phyloP scores from a whole-genome alignment of 1,284 basidiomycete genomes.

The Lignosus rhinocerotis region DNA sequence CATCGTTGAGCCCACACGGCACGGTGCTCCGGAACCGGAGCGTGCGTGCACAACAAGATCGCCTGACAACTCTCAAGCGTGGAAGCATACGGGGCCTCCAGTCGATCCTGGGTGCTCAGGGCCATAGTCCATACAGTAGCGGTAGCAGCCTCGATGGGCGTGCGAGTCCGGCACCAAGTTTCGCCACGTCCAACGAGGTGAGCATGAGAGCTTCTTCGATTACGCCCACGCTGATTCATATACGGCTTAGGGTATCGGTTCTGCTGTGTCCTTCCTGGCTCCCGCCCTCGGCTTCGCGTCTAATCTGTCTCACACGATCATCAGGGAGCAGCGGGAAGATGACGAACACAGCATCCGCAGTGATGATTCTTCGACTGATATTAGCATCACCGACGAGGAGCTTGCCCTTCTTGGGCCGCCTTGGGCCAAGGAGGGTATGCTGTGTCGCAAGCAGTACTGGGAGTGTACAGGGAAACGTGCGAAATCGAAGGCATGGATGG shows the following conservation, averaged over 20 bases:
- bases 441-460: constrained; percentile 94
- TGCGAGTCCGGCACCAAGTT: constrained; percentile 86
- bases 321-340: constrained; percentile 91
- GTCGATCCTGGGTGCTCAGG: constrained; percentile 67
- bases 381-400: constrained; percentile 91
- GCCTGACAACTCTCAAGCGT: constrained; percentile 79
- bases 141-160: constrained; percentile 82
- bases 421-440: constrained; percentile 98
- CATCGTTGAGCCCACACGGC: constrained; percentile 52
- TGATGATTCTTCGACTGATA: constrained; percentile 59
- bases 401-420: constrained; percentile 92
- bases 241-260: constrained; percentile 35
- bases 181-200: constrained; percentile 84
- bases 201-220: constrained; percentile 22
- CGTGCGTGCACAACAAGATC: constrained; percentile 60
- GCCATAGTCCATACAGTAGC: constrained; percentile 74
- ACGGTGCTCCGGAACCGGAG: constrained; percentile 66
- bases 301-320: constrained; percentile 94
- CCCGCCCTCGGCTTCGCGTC: constrained; percentile 93
- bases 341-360: constrained; percentile 75
- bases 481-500: constrained; percentile 86
- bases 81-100: constrained; percentile 88
- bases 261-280: constrained; percentile 56
- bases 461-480: constrained; percentile 81
- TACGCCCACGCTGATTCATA: constrained; percentile 1